phyloP scores from a whole-genome alignment of 108 stramenopile genomes.

The Stephanodiscus minutulus region DNA sequence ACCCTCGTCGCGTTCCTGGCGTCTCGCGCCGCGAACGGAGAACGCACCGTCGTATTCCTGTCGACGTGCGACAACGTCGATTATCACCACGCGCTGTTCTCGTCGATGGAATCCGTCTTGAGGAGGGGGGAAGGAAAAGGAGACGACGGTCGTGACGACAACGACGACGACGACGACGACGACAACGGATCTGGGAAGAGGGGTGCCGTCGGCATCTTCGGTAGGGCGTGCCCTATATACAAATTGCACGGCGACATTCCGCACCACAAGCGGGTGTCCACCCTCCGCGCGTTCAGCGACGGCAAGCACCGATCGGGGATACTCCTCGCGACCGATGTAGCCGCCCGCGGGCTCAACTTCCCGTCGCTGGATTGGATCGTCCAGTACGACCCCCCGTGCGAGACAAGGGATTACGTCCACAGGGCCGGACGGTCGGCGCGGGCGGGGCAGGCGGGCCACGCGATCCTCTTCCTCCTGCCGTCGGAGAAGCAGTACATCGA shows the following conservation, averaged over 20 bases:
- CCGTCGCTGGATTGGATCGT: constrained; percentile 88
- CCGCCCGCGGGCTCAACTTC: constrained; percentile 93
- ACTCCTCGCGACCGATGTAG: constrained; percentile 90
- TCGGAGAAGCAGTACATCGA: constrained; percentile 87
- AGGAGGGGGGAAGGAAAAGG: too few species aligned
- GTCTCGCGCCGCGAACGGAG: constrained; percentile 61
- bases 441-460: constrained; percentile 83
- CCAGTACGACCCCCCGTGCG: constrained; percentile 92
- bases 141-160: constrained; percentile 6
- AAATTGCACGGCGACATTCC: constrained; percentile 87
- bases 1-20: constrained; percentile 88
- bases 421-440: constrained; percentile 90
- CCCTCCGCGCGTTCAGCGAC: constrained; percentile 60
- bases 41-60: constrained; percentile 92
- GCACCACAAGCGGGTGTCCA: constrained; percentile 70
- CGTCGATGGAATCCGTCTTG: constrained; percentile 57
- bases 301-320: constrained; percentile 31
- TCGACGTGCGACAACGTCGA: constrained; percentile 95
- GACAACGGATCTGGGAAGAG: not conserved
- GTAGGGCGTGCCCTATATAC: constrained; percentile 57
- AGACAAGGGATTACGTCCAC: constrained; percentile 90
- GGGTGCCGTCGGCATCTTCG: constrained; percentile 70
- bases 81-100: constrained; percentile 83
- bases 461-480: constrained; percentile 88
- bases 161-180: constrained; percentile 6